Evolutionary conservation across 169 alveolate species (phyloP).

Genomic region (Theileria orientalis): DNA sequence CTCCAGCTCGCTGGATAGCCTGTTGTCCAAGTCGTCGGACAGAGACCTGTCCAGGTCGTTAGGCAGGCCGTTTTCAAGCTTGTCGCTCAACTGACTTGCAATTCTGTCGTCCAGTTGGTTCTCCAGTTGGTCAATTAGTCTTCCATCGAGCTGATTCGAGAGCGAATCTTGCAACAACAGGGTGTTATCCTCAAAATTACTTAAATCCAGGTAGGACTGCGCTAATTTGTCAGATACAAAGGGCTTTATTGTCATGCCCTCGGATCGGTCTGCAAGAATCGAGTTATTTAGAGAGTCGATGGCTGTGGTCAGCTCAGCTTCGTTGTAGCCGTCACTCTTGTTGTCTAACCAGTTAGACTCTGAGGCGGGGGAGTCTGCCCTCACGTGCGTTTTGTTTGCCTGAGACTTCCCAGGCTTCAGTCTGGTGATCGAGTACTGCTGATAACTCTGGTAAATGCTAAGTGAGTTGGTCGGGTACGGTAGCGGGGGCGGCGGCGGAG

Average conservation of each 20-base stretch:
- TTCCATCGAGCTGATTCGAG: not conserved
- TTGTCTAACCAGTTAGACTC: constrained; percentile 8
- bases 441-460: not conserved
- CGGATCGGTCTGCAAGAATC: constrained; percentile 5
- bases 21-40: not conserved
- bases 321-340: constrained; percentile 8
- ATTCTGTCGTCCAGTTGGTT: not conserved
- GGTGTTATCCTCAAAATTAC: constrained; percentile 1
- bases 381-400: not conserved
- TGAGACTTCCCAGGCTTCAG: not conserved
- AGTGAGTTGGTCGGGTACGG: constrained; percentile 16
- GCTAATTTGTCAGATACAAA: not conserved
- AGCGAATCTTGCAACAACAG: not conserved
- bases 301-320: constrained; percentile 13
- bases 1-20: not conserved
- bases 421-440: not conserved
- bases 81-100: not conserved
- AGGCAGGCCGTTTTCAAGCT: not conserved
- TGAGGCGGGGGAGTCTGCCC: not conserved
- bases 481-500: constrained; percentile 64
- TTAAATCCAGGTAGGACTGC: constrained; percentile 6
- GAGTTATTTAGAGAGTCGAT: constrained; percentile 8
- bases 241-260: not conserved
- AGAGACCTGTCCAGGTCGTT: not conserved
- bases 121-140: constrained; percentile 1